Conservation (phyloP, 331 rosid genomes). For the Saraca asoca region DNA sequence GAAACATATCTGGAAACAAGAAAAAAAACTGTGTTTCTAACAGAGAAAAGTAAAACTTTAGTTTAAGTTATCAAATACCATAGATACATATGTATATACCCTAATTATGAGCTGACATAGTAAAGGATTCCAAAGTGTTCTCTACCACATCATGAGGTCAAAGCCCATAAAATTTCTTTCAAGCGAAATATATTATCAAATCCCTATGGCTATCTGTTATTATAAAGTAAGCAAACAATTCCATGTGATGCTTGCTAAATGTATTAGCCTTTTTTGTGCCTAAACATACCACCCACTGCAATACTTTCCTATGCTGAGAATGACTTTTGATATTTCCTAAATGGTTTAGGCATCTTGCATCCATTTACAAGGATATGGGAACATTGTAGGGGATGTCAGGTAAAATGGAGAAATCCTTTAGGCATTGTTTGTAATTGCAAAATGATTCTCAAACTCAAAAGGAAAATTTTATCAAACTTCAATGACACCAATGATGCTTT, state of each 20-base stretch:
- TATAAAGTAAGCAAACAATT: conserved; percentile 7
- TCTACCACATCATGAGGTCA: background rate
- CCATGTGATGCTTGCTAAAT: background rate
- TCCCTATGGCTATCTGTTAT: conserved; percentile 15
- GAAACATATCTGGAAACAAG: background rate
- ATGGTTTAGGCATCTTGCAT: no score
- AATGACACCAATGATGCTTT: no score
- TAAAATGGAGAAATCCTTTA: no score
- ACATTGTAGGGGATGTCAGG: no score
- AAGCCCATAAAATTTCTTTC: background rate
- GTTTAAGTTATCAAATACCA: conserved; percentile 1
- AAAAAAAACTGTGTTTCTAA: background rate
- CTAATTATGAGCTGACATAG: background rate
- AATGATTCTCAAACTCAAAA: no score
- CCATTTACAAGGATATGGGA: no score
- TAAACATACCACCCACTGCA: background rate
- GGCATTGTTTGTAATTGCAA: no score
- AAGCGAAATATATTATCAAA: conserved; percentile 8
- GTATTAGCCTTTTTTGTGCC: no score
- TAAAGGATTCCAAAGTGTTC: conserved; percentile 17
- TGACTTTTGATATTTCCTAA: background rate
- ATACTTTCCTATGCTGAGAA: conserved; percentile 2
- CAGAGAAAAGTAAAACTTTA: conserved; percentile 16
- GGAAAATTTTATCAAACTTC: no score
- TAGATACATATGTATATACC: background rate